These are phyloP conservation scores for Trichoderma sp. DNA, from an alignment of 2,329 filamentous ascomycete species.

Conservation along the genomic window DNA sequence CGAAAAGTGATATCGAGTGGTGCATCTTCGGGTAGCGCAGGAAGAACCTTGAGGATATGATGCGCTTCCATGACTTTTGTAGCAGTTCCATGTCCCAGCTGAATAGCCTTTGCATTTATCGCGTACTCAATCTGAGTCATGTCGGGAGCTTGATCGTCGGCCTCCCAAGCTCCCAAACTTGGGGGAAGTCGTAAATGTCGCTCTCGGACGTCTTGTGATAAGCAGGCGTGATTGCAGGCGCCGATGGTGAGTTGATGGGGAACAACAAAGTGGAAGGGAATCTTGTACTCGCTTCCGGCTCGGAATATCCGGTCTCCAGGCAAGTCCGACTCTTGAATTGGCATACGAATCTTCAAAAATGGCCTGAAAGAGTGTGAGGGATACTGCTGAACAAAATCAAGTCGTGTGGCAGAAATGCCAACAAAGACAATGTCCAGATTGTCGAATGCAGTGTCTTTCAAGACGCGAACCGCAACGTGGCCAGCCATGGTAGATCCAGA, in stretches of 20 bases:
- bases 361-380: slow-evolving; percentile 49
- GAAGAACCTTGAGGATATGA: slow-evolving; percentile 51
- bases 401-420: slow-evolving; percentile 47
- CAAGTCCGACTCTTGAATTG: slow-evolving; percentile 45
- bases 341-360: slow-evolving; percentile 56
- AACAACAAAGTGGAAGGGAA: slow-evolving; percentile 60
- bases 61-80: slow-evolving; percentile 40
- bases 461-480: slow-evolving; percentile 44
- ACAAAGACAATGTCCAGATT: slow-evolving; percentile 51
- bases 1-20: slow-evolving; percentile 47
- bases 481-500: slow-evolving; percentile 51
- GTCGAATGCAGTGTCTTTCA: slow-evolving; percentile 48
- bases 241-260: slow-evolving; percentile 55
- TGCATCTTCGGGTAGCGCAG: slow-evolving; percentile 47
- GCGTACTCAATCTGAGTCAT: slow-evolving; percentile 54
- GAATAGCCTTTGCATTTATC: slow-evolving; percentile 46
- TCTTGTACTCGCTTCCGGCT: slow-evolving; percentile 45
- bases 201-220: slow-evolving; percentile 45
- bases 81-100: slow-evolving; percentile 20
- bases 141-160: slow-evolving; percentile 52
- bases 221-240: slow-evolving; percentile 51
- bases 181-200: slow-evolving; percentile 54
- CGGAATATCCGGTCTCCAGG: slow-evolving; percentile 47
- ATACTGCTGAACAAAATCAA: slow-evolving; percentile 49
- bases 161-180: slow-evolving; percentile 50